Evolutionary conservation across 495 filamentous ascomycete genomes (phyloP), one percentile per base, ranked within the genome.

Genomic region (Rhypophila decipiens): DNA sequence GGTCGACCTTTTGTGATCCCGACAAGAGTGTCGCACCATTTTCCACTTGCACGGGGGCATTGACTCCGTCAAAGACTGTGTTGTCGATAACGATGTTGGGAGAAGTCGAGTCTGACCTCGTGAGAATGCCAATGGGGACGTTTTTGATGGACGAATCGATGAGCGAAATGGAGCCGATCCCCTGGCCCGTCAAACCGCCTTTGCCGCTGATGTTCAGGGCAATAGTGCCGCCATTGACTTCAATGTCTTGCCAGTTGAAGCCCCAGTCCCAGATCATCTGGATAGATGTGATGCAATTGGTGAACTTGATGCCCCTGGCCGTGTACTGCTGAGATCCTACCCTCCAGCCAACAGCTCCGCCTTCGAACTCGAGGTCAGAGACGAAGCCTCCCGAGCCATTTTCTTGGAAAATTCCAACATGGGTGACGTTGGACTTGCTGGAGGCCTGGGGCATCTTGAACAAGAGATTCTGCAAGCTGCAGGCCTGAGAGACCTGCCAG

Each of bases 341-440:
- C n/a, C n/a, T n/a, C n/a, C n/a, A n/a, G n/a, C n/a, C n/a, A n/a
- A n/a, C n/a, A n/a, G n/a, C n/a, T n/a, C 36, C 90, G 39, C 90
- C 90, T 45, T 84, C 84, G 71, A 93, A 94, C 24, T 73, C 78
- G 19, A 96, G 66, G 60, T 95, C 89, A 33, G 74, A 73, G 79
- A 95, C 85, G 66, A 87, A 86, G 37, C 88, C 89, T 42, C 87
- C 89, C 33, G 76, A 82, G 39, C 91, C 91, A 56, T 96, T 96
- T 60, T 96, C 91, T 80, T 94, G 93, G 72, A 89, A 93, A 55
- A 95, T 80, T 57, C 88, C 86, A n/a, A n/a, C n/a, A n/a, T n/a
- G n/a, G n/a, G n/a, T n/a, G 61, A 86, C 73, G 18, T 49, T 22
- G 13, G 45, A 42, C 11, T 4, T 27, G 13, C 10, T 20, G 3